Evolutionary conservation across 805 yeast species (phyloP).

Genomic region (Kodamaea neixiangensis): DNA sequence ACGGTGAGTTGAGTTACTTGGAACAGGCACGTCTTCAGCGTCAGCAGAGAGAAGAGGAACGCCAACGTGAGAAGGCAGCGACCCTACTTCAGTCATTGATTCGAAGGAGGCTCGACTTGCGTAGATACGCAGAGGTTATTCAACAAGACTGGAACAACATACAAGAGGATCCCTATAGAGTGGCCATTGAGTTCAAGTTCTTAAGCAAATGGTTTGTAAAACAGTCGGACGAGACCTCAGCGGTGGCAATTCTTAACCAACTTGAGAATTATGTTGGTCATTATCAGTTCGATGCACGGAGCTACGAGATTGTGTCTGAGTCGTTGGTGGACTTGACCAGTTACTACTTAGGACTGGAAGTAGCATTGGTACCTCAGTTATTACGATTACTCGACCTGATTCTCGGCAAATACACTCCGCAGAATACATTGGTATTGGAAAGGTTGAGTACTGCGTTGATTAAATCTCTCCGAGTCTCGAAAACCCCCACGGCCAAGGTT

Average conservation of each 20-base stretch:
- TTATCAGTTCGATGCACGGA: neutral
- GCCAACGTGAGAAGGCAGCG: slow-evolving; percentile 53
- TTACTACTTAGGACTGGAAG: neutral
- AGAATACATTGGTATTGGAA: neutral
- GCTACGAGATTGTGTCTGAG: neutral
- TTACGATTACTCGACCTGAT: neutral
- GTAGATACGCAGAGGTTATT: slow-evolving; percentile 12
- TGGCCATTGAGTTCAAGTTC: slow-evolving; percentile 3
- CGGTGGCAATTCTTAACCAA: neutral
- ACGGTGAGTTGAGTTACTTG: slow-evolving; percentile 47
- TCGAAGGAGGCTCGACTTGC: slow-evolving; percentile 39
- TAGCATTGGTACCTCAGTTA: neutral
- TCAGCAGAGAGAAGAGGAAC: slow-evolving; percentile 57
- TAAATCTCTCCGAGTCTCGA: neutral
- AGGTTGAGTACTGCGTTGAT: neutral
- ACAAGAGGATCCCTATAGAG: neutral
- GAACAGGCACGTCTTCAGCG: slow-evolving; percentile 68
- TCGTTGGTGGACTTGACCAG: slow-evolving; percentile 1
- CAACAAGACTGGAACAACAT: slow-evolving; percentile 1
- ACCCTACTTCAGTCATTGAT: slow-evolving; percentile 50
- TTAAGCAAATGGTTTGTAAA: slow-evolving; percentile 5
- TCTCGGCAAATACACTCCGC: neutral
- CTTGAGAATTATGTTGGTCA: neutral
- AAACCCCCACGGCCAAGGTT: neutral
- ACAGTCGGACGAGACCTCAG: neutral